Evolutionary conservation across 805 yeast species (phyloP).

Genomic region (Kluyveromyces starmeri): DNA sequence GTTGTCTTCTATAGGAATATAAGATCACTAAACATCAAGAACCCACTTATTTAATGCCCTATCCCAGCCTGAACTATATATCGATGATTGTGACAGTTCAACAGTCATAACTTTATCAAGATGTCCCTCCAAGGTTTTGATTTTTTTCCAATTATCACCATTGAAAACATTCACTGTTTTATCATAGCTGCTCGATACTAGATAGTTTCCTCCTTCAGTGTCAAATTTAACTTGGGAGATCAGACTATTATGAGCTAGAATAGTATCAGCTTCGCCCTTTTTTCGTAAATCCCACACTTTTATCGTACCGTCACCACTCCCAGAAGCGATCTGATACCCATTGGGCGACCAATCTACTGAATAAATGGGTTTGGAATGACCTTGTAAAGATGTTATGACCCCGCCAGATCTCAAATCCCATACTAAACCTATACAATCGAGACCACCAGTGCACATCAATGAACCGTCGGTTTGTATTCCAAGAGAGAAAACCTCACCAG

Average conservation of each 20-base stretch:
- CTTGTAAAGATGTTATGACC: slow-evolving; percentile 45
- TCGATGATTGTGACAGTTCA: slow-evolving; percentile 42
- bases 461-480: slow-evolving; percentile 72
- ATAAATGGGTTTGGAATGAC: slow-evolving; percentile 68
- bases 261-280: slow-evolving; percentile 31
- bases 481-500: slow-evolving; percentile 56
- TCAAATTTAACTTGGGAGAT: slow-evolving; percentile 58
- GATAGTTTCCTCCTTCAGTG: slow-evolving; percentile 35
- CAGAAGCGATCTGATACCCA: slow-evolving; percentile 72
- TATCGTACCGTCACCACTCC: slow-evolving; percentile 72
- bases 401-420: slow-evolving; percentile 88
- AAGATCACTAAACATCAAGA: too few species aligned
- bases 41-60: slow-evolving; percentile 62
- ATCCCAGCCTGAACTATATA: slow-evolving; percentile 79
- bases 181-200: slow-evolving; percentile 67
- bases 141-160: slow-evolving; percentile 59
- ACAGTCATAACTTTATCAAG: slow-evolving; percentile 66
- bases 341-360: slow-evolving; percentile 65
- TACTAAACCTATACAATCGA: slow-evolving; percentile 60
- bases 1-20: not conserved
- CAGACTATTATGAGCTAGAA: slow-evolving; percentile 69
- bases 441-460: slow-evolving; percentile 64
- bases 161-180: slow-evolving; percentile 54
- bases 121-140: slow-evolving; percentile 45
- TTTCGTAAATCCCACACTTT: slow-evolving; percentile 82